Evolutionary conservation across 306 rosid genomes (phyloP).

Genomic region (Malus domestica): ASM211411v1 NC_041792.1:27736407-27736906

Average conservation of each 20-base stretch:
- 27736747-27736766: slow-evolving; percentile 47
- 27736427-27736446: no score
- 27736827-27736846: slow-evolving; percentile 49
- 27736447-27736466: no score
- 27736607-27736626: neutral
- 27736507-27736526: neutral
- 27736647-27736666: no score
- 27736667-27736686: neutral
- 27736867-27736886: slow-evolving; percentile 44
- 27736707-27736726: slow-evolving; percentile 49
- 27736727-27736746: slow-evolving; percentile 24
- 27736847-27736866: slow-evolving; percentile 31
- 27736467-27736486: no score
- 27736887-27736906: slow-evolving; percentile 23
- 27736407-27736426: no score
- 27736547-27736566: neutral
- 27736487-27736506: no score
- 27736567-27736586: neutral
- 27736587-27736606: neutral
- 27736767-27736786: slow-evolving; percentile 64
- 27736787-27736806: slow-evolving; percentile 46
- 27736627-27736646: no score
- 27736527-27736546: neutral
- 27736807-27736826: slow-evolving; percentile 48
- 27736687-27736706: slow-evolving; percentile 21